A percentile compares a stretch with the other conserved stretches of the same genome.
These are phyloP conservation scores for Knoxdaviesia proteae DNA, from an alignment of 2,329 filamentous ascomycete species.

Conservation along the genomic window DNA sequence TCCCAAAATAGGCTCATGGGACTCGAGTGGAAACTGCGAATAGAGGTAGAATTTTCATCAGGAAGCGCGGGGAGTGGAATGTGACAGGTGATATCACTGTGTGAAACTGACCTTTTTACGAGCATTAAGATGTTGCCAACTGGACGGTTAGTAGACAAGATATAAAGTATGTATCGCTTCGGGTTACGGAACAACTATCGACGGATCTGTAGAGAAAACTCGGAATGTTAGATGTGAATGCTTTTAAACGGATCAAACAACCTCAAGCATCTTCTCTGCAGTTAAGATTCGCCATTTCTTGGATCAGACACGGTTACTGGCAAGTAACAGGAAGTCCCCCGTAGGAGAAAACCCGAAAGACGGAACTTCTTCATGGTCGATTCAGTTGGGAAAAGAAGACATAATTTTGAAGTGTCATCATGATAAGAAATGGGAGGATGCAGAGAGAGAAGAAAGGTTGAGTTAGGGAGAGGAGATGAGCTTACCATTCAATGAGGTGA, in stretches of 20 bases:
- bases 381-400: conserved; percentile 79
- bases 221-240: no score
- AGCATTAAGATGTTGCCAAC: neutral
- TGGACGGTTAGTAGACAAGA: neutral
- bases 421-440: conserved; percentile 15
- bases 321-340: conserved; percentile 55
- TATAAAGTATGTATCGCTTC: no score
- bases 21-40: conserved; percentile 84
- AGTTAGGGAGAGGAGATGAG: neutral
- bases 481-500: neutral
- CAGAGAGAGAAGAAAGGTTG: neutral
- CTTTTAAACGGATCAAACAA: no score
- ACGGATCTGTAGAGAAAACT: no score
- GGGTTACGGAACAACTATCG: no score
- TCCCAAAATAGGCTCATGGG: conserved; percentile 45
- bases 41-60: conserved; percentile 59
- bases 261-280: no score
- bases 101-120: conserved; percentile 12
- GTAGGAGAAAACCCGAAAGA: conserved; percentile 42
- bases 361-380: conserved; percentile 66
- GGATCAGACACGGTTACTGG: conserved; percentile 70
- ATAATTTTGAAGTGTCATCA: conserved; percentile 51
- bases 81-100: neutral
- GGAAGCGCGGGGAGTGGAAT: conserved; percentile 4
- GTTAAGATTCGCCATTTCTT: conserved; percentile 5